Conservation (phyloP, 495 filamentous ascomycete species). For the Filosporella fistucella region DNA sequence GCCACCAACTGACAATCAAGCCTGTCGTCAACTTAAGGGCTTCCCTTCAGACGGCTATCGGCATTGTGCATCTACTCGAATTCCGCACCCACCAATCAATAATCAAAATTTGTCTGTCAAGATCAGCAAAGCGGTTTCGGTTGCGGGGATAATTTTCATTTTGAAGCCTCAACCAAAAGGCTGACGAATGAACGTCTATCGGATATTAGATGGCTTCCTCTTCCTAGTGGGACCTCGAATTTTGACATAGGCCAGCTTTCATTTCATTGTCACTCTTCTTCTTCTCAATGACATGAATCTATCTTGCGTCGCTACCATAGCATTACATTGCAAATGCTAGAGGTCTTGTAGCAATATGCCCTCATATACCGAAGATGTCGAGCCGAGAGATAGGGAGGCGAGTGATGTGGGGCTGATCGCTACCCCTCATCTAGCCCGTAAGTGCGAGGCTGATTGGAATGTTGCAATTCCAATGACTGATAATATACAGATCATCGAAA, state of each 20-base stretch:
- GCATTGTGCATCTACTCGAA: slow-evolving; percentile 8
- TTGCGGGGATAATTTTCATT: slow-evolving; percentile 9
- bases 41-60: slow-evolving; percentile 16
- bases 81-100: not conserved
- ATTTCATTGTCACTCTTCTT: too few species aligned
- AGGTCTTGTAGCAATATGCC: not conserved
- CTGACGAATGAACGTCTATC: slow-evolving; percentile 4
- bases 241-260: too few species aligned
- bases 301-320: too few species aligned
- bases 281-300: too few species aligned
- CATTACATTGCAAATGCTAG: too few species aligned
- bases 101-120: not conserved
- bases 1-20: too few species aligned
- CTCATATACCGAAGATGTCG: too few species aligned
- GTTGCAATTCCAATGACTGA: not conserved
- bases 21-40: too few species aligned
- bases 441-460: slow-evolving; percentile 2
- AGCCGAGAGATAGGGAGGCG: not conserved
- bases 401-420: slow-evolving; percentile 11
- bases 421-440: slow-evolving; percentile 3
- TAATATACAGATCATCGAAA: slow-evolving; percentile 7
- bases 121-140: not conserved
- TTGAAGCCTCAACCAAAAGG: not conserved
- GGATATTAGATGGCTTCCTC: not conserved
- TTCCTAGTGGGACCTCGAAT: not conserved